Evolutionary conservation across 2,329 filamentous ascomycete genomes (phyloP), one percentile per base, ranked within the genome.

Genomic region (Fusarium sp.): DNA sequence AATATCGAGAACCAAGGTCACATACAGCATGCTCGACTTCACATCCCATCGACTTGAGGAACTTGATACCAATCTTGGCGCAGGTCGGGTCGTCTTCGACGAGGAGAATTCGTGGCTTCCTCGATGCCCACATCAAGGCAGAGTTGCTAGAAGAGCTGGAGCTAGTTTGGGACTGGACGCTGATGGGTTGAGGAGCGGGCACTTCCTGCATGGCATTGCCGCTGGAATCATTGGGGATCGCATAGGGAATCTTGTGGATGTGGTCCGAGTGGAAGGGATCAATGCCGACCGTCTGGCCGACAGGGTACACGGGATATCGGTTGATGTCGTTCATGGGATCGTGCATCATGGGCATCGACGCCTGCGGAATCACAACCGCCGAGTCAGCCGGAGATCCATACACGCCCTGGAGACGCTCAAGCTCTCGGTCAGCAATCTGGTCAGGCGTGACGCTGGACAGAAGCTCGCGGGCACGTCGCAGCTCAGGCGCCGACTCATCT

Each of bases 191-290:
- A 14, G 82, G 80, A n/a, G 82, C 76, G 65, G 81, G 79, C 59
- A 85, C 80, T 16, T 79, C 77, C 53, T 81, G 77, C 72, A 75
- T 67, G 27, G 70, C 65, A 42, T 72, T 73, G 31, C 68, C 71
- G 49, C 77, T 82, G 2, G 84, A 81, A 55, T 85, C 84, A 62
- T 91, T 93, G 3, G 91, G 85, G 14, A 83, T 80, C 87, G 93
- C 80, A 77, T 97, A 98, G 0, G 94, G 93, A 61, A 97, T 96
- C 77, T 97, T 97, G 81, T 95, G 89, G 76, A 97, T 93, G 76
- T 97, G 93, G 74, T 97, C 94, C 73, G 92, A 91, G 77, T 95
- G 94, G 85, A 97, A 96, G 1, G 95, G 94, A 76, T 97, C 94
- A 71, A 97, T 97, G 58, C 94, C 94, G 70, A 96, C 92, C 0